Base-by-base conservation (phyloP, 2,329 filamentous ascomycete genomes). In the Fusarium burgessii region DNA sequence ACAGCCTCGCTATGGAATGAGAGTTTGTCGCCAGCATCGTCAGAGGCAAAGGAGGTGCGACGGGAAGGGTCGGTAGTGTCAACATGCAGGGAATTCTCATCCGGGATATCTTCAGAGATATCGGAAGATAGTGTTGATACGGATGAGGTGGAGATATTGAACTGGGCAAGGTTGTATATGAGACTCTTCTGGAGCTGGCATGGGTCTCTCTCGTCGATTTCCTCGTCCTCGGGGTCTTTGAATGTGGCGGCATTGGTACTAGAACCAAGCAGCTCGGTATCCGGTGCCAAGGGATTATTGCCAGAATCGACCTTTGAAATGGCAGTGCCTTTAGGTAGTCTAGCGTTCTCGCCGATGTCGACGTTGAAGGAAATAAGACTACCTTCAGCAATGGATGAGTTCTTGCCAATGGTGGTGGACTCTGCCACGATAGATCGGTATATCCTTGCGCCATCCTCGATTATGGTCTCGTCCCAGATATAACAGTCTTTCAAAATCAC, bases 1-100 rank as follows among this genome's bases (percentile, higher is more conserved):
- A 95, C 93, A 29, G 95, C 95, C 77, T 98, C 95, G 67, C 91
- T 87, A 79, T 97, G 93, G 86, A 98, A 98, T 62, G 84, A 81
- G 35, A 80, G 73, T 69, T 79, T 82, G 62, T 81, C 82, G 18
- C 90, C 89, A 1, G 91, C 93, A 73, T 91, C 87, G 47, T 92
- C 89, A 1, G 92, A 94, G 42, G 91, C 87, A 77, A 95, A 93
- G 47, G 91, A 93, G 32, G 89, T 90, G 40, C 90, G 87, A 59
- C 91, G 87, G 1, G 90, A 91, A 64, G 89, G 85, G 3, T 91
- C 92, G 76, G 73, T 82, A 70, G 66, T 78, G 70, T 54, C 78
- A 75, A 78, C 66, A 66, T 79, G 71, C 76, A 81, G 60, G 67
- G 91, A 90, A 54, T 91, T 90, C 62, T 90, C 89, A 43, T 92